Percentiles rank a stretch among this genome's conserved stretches.
Conservation (phyloP, 1,139 yeast genomes). For the Lodderomyces metapsilosis region DNA sequence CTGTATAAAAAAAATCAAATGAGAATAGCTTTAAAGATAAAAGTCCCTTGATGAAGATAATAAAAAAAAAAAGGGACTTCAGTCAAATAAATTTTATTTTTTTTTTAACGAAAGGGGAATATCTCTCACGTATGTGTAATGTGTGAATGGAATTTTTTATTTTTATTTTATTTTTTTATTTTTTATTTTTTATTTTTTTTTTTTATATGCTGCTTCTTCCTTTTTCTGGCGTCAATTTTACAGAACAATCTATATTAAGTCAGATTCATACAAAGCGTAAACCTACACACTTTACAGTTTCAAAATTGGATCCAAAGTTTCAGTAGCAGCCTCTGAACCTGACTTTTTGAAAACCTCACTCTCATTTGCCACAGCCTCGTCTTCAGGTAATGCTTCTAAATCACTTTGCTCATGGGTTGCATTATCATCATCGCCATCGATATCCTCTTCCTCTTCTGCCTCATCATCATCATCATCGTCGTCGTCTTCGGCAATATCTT, state of each 20-base stretch:
- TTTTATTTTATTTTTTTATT: too few species aligned
- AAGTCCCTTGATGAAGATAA: neutral
- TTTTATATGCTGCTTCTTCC: too few species aligned
- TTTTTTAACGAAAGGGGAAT: too few species aligned
- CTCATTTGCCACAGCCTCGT: constrained; percentile 14
- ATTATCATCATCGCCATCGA: constrained; percentile 14
- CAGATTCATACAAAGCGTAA: too few species aligned
- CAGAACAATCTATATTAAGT: too few species aligned
- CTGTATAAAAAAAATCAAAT: neutral
- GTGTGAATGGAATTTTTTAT: too few species aligned
- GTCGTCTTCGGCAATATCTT: constrained; percentile 19
- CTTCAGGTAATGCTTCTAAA: neutral
- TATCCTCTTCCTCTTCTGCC: constrained; percentile 3
- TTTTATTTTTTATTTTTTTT: too few species aligned
- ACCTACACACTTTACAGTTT: constrained; percentile 15
- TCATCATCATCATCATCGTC: constrained; percentile 10
- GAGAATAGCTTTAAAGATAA: neutral
- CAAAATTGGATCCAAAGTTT: constrained; percentile 23
- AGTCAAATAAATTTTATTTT: too few species aligned
- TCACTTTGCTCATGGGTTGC: constrained; percentile 2
- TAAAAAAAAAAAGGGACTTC: too few species aligned
- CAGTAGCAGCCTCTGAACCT: constrained; percentile 14
- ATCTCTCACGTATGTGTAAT: too few species aligned
- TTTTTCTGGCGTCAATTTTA: too few species aligned
- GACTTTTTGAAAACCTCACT: constrained; percentile 16